Percentiles rank a stretch among this genome's conserved stretches.
Evolutionary conservation across 805 yeast genomes (phyloP).

Genomic region (Schwanniomyces pseudopolymorphus): DNA sequence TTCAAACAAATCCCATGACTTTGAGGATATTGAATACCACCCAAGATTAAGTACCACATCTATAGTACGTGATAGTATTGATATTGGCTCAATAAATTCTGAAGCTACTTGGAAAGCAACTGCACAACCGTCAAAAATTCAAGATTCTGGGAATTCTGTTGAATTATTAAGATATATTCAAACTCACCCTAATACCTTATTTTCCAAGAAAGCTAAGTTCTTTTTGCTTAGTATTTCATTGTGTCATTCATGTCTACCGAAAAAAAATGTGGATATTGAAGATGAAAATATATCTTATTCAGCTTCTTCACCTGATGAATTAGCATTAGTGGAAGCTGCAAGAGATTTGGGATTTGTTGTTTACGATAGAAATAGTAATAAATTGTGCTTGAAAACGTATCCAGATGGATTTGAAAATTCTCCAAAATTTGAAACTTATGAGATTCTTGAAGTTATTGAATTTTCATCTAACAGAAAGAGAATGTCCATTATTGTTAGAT

Average conservation of each 20-base stretch:
- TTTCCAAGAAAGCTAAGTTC: slow-evolving; percentile 71
- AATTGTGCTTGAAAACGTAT: slow-evolving; percentile 68
- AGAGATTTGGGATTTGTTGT: slow-evolving; percentile 93
- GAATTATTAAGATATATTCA: slow-evolving; percentile 72
- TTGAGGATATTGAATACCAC: slow-evolving; percentile 7
- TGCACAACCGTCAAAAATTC: slow-evolving; percentile 46
- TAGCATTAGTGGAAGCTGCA: slow-evolving; percentile 92
- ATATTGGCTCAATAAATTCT: slow-evolving; percentile 22
- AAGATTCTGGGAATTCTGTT: slow-evolving; percentile 49
- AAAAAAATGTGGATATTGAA: slow-evolving; percentile 25
- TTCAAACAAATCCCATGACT: background rate
- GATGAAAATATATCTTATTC: slow-evolving; percentile 71
- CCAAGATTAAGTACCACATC: slow-evolving; percentile 31
- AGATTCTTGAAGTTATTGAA: slow-evolving; percentile 77
- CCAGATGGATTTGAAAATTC: slow-evolving; percentile 75
- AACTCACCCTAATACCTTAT: slow-evolving; percentile 64
- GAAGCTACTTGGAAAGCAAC: slow-evolving; percentile 45
- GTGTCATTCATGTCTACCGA: slow-evolving; percentile 89
- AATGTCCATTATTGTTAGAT: slow-evolving; percentile 82
- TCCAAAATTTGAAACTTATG: slow-evolving; percentile 67
- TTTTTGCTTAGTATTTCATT: slow-evolving; percentile 80
- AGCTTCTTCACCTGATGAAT: slow-evolving; percentile 95
- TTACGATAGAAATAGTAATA: slow-evolving; percentile 59
- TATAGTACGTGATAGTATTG: slow-evolving; percentile 33
- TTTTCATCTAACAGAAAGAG: slow-evolving; percentile 87